Base-by-base conservation (phyloP, 371 early-diverging fungal genomes). In the Mortierella sp. region DNA sequence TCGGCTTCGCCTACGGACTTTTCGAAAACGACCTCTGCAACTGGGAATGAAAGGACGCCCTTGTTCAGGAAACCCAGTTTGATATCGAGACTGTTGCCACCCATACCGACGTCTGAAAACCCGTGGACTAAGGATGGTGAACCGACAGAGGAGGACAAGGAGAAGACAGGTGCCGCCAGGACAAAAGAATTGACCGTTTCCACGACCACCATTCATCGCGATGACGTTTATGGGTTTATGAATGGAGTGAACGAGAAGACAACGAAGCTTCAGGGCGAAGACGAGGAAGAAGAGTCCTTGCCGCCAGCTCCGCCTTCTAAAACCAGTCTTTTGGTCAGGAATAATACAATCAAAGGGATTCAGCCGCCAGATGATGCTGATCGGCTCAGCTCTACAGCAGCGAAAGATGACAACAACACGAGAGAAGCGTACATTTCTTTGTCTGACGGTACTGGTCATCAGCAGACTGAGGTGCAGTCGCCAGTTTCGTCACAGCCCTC, bases 281-380 rank as follows among this genome's bases (percentile, higher is more conserved):
- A n/a, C n/a, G n/a, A n/a, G 24, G 1, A 23, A 17, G n/a, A n/a
- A 11, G 51, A 43, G 19, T 50, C 63, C 2, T 11, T n/a, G 3
- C 67, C 72, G 3, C 73, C 73, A 9, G 50, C 54, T 2, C 73
- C 68, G 3, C 73, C 73, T 0, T 66, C 73, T 12, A 73, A 73
- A 32, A 49, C 73, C 15, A 67, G 73, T 24, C 43, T 67, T 6
- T 48, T 73, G 24, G 31, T 67, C n/a, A 52, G 73, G 14, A 49
- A 53, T 30, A 63, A 67, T 28, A 67, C 68, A 1, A 14, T 49
- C 49, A 60, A 56, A 19, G 44, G 60, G 3, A 48, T 19, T n/a
- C 58, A 41, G 39, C 27, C 30, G 11, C 23, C 21, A 7, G 23
- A 6, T 12, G 19, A 31, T 30, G 47, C 30, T 12, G 21, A 23